Evolutionary conservation across 352 stramenopile species (phyloP).

Genomic region (Saprolegnia diclina): DNA sequence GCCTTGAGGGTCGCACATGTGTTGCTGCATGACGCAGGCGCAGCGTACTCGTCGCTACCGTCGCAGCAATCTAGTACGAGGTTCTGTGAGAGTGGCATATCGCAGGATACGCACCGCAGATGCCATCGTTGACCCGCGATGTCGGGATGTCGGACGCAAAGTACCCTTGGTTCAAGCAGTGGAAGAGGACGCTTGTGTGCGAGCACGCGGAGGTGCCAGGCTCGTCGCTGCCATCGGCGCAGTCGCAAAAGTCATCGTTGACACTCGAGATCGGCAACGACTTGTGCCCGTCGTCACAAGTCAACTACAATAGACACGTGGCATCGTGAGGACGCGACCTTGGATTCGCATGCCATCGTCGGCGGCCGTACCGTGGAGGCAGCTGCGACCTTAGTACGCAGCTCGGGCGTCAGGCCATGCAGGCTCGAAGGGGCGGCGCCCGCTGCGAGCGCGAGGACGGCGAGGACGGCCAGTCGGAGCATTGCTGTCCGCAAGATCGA

Average conservation of each 20-base stretch:
- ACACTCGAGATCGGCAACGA: conserved; percentile 48
- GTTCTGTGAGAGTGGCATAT: background rate
- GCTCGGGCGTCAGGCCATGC: conserved; percentile 27
- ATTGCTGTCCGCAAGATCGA: conserved; percentile 13
- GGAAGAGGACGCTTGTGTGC: conserved; percentile 48
- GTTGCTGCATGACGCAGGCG: conserved; percentile 41
- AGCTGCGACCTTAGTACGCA: conserved; percentile 19
- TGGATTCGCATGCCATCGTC: background rate
- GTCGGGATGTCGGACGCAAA: conserved; percentile 54
- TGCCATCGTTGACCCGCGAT: conserved; percentile 64
- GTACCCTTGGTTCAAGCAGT: conserved; percentile 75
- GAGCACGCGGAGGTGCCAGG: conserved; percentile 82
- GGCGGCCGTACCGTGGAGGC: conserved; percentile 25
- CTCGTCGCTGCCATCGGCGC: conserved; percentile 85
- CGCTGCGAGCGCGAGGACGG: background rate
- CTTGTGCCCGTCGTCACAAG: conserved; percentile 56
- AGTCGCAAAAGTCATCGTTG: conserved; percentile 96
- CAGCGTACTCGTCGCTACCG: conserved; percentile 70
- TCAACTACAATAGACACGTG: conserved; percentile 38
- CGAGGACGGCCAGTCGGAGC: background rate
- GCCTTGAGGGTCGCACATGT: conserved; percentile 42
- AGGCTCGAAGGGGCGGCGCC: conserved; percentile 8
- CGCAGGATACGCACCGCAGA: conserved; percentile 44
- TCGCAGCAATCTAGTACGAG: conserved; percentile 76
- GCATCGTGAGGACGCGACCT: conserved; percentile 14